Evolutionary conservation across 2,329 filamentous ascomycete genomes (phyloP), one percentile per base, ranked within the genome.

Genomic region (Scorias spongiosa): DNA sequence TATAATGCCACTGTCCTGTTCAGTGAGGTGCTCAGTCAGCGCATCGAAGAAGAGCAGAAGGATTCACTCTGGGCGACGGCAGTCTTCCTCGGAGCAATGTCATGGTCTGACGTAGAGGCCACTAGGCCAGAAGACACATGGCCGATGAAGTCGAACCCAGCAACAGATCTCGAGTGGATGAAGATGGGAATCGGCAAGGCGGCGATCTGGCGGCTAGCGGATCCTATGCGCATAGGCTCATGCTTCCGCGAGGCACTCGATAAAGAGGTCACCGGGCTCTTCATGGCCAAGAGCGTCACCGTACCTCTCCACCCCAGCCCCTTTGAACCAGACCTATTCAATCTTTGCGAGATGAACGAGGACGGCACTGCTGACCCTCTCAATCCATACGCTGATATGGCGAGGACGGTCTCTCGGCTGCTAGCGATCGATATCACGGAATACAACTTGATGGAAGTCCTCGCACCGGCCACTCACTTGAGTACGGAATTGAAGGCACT

Each of bases 111-210:
- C 18, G 55, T 72, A 17, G 67, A 71, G 29, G 60, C 62, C 1
- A 46, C 53, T 0, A 58, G 60, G 0, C 61, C 71, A 0, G 57
- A 67, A 41, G 56, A 71, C 44, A 64, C 70, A 2, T 81, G 76
- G 76, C 77, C 77, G 0, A 58, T 81, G 1, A 69, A 64, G 32
- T 48, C 59, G 2, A 55, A 62, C 0, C 60, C 60, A 0, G 46
- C 61, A 1, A 52, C 59, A 1, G 72, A 78, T 48, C 61, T 80
- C 1, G 65, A 73, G 51, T 81, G 76, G 77, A 54, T 80, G 2
- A 70, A 63, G 41, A 66, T 80, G 55, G 68, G 64, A 45, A 66
- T 72, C 10, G 72, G 73, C 0, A 80, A 80, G 57, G 66, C 63
- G 43, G 64, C 66, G 3, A 62, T 80, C 1, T 77, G 69, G 67